These are phyloP conservation scores for Calonectria pauciramosa DNA, from an alignment of 2,329 filamentous ascomycete genomes.

Conservation along the genomic window DNA sequence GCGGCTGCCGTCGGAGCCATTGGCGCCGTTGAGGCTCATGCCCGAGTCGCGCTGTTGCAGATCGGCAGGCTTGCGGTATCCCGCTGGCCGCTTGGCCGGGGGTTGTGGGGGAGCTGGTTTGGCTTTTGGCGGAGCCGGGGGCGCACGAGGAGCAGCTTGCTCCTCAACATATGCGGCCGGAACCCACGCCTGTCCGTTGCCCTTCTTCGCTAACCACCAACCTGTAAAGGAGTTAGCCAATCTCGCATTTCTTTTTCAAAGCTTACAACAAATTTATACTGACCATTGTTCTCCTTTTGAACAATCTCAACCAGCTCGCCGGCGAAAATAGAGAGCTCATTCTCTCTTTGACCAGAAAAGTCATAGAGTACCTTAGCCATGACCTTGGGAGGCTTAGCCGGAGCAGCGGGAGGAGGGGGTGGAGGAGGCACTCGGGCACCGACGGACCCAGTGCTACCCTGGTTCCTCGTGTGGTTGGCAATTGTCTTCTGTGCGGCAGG, in stretches of 20 bases:
- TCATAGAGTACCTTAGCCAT: constrained; percentile 94
- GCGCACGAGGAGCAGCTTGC: constrained; percentile 74
- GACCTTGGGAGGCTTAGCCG: constrained; percentile 71
- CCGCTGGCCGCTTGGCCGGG: constrained; percentile 83
- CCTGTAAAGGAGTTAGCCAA: constrained; percentile 68
- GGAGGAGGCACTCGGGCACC: constrained; percentile 72
- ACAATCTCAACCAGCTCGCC: constrained; percentile 89
- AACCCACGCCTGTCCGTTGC: constrained; percentile 85
- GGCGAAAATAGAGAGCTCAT: constrained; percentile 84
- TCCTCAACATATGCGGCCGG: constrained; percentile 96
- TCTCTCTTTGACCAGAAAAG: constrained; percentile 86
- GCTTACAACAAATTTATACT: constrained; percentile 46
- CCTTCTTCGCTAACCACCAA: constrained; percentile 94
- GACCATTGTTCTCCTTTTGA: constrained; percentile 97
- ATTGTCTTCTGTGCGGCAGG: constrained; percentile 48
- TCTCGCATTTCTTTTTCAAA: not conserved
- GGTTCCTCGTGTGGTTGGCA: constrained; percentile 68
- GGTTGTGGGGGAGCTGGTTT: constrained; percentile 83
- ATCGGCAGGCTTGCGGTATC: constrained; percentile 78
- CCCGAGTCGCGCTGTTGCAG: constrained; percentile 80
- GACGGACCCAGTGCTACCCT: constrained; percentile 65
- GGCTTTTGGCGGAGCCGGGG: constrained; percentile 74
- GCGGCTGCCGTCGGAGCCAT: constrained; percentile 72
- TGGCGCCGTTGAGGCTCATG: constrained; percentile 71
- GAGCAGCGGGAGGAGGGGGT: constrained; percentile 77